Evolutionary conservation across 345 rosid species (phyloP).

Genomic region (Clarkia xantiana): DNA sequence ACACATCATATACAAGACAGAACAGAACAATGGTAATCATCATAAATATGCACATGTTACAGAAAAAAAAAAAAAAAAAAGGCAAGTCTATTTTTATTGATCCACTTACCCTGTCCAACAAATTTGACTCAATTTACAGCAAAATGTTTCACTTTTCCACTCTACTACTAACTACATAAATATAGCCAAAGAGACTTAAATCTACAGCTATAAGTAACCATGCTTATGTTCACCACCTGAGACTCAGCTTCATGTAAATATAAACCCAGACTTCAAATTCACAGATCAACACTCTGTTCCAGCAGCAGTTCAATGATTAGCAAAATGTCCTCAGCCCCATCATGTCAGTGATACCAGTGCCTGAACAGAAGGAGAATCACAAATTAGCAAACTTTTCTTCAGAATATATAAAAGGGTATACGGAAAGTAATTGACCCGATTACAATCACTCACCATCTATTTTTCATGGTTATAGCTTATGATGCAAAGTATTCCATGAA

Average conservation of each 20-base stretch:
- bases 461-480: not conserved
- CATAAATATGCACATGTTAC: not conserved
- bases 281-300: not conserved
- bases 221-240: too few relatives aligned
- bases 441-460: slow-evolving; percentile 9
- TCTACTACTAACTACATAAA: not conserved
- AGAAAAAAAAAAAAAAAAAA: not conserved
- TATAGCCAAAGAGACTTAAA: not conserved
- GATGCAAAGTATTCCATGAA: slow-evolving; percentile 15
- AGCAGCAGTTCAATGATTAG: slow-evolving; percentile 3
- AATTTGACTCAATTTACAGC: slow-evolving; percentile 7
- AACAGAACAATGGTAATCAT: not conserved
- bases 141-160: not conserved
- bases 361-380: not conserved
- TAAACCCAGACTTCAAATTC: not conserved
- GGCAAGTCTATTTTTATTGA: not conserved
- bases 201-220: not conserved
- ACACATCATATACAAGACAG: not conserved
- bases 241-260: too few relatives aligned
- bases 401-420: too few relatives aligned
- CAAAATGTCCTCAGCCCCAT: not conserved
- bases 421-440: not conserved
- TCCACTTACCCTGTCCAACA: not conserved
- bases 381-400: not conserved
- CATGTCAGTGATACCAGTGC: slow-evolving; percentile 1